Conservation (phyloP, 2,329 filamentous ascomycete species). For the Nothophaeocryptopus gaeumannii region DNA sequence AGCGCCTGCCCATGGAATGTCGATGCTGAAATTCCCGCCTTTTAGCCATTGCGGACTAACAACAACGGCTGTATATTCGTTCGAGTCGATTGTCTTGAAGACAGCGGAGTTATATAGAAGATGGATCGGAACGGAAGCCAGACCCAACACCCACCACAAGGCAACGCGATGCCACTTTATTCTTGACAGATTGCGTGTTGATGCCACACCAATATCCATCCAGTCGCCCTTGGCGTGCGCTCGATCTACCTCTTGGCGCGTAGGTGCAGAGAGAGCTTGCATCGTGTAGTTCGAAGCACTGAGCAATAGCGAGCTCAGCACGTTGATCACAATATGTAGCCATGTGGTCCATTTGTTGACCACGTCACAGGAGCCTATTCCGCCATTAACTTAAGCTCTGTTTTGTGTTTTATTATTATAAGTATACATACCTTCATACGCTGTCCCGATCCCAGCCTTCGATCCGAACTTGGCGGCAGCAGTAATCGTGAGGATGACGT, state of each 20-base stretch:
- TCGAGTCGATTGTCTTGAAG: constrained; percentile 28
- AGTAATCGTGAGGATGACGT: constrained; percentile 1
- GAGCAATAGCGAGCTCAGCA: constrained; percentile 45
- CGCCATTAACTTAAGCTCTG: too few species aligned
- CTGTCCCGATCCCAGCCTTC: constrained; percentile 18
- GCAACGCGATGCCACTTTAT: constrained; percentile 23
- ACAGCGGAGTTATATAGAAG: constrained; percentile 36
- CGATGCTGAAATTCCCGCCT: constrained; percentile 7
- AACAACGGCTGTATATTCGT: constrained; percentile 21
- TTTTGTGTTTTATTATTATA: too few species aligned
- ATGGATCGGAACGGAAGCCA: constrained; percentile 38
- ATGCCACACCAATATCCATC: constrained; percentile 48
- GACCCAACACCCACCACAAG: constrained; percentile 28
- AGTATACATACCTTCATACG: constrained; percentile 19
- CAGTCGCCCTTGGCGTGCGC: constrained; percentile 44
- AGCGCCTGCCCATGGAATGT: constrained; percentile 1
- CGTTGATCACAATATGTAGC: constrained; percentile 49
- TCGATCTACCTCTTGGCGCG: constrained; percentile 47
- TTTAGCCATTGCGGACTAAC: constrained; percentile 17
- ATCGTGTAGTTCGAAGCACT: constrained; percentile 52
- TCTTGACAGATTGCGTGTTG: constrained; percentile 38
- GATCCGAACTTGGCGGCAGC: neutral
- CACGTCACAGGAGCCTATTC: constrained; percentile 25
- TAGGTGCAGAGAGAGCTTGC: constrained; percentile 53
- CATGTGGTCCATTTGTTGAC: constrained; percentile 17